Evolutionary conservation across 768 basidiomycete species (phyloP).

Genomic region (Cystofilobasidium macerans): DNA sequence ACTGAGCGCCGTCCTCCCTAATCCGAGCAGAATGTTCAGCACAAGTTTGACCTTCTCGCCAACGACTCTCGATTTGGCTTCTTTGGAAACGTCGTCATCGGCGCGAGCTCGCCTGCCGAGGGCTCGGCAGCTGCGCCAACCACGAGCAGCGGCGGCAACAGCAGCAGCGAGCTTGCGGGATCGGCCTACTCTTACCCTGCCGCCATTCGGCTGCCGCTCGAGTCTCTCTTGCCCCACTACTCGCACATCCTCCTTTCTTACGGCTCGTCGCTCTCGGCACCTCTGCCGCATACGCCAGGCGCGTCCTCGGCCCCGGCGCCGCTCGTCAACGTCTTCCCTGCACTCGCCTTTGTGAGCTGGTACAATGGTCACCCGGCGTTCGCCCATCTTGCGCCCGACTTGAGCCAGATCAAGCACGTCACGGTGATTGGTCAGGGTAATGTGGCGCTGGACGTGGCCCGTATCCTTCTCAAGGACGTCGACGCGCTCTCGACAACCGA

Average conservation of each 20-base stretch:
- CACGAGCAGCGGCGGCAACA: no score
- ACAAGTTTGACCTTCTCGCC: slow-evolving; percentile 80
- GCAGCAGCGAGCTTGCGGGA: no score
- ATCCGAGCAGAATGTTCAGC: slow-evolving; percentile 77
- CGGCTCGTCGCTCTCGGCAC: slow-evolving; percentile 59
- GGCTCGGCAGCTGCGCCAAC: slow-evolving; percentile 45
- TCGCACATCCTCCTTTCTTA: slow-evolving; percentile 77
- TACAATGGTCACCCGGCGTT: slow-evolving; percentile 82
- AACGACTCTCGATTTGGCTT: slow-evolving; percentile 70
- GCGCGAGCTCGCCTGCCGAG: slow-evolving; percentile 19
- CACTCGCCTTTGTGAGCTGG: slow-evolving; percentile 83
- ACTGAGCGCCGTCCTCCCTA: background rate
- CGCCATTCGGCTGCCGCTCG: slow-evolving; percentile 50
- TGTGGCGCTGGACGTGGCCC: slow-evolving; percentile 81
- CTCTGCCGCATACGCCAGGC: slow-evolving; percentile 43
- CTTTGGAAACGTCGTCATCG: slow-evolving; percentile 68
- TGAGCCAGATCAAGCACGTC: slow-evolving; percentile 51
- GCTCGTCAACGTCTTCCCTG: slow-evolving; percentile 50
- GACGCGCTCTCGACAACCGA: slow-evolving; percentile 58
- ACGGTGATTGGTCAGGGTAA: slow-evolving; percentile 89
- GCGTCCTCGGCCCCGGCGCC: slow-evolving; percentile 43
- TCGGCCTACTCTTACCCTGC: slow-evolving; percentile 46
- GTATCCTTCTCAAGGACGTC: slow-evolving; percentile 69
- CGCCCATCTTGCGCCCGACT: slow-evolving; percentile 54
- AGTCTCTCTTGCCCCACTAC: slow-evolving; percentile 58